phyloP scores from a whole-genome alignment of 345 rosid genomes.

The Moricandia moricandioides region DNA sequence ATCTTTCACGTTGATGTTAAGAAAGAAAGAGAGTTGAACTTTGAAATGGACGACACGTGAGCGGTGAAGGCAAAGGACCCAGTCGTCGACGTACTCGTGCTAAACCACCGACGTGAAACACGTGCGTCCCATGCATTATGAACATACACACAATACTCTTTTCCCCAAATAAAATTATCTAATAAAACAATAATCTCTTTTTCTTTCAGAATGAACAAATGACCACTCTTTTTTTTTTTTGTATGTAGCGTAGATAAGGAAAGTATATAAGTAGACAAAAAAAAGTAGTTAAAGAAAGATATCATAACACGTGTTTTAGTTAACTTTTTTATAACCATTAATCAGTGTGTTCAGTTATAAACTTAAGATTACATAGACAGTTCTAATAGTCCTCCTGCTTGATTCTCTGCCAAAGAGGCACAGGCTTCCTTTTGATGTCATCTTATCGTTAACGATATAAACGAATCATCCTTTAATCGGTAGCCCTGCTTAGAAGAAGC shows the following conservation, averaged over 20 bases:
- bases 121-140: slow-evolving; percentile 3
- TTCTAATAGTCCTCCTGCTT: neutral
- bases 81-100: neutral
- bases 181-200: neutral
- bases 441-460: neutral
- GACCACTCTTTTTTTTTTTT: neutral
- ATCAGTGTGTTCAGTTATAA: neutral
- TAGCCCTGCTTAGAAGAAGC: neutral
- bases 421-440: neutral
- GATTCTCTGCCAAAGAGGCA: slow-evolving; percentile 2
- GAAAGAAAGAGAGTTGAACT: neutral
- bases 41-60: slow-evolving; percentile 9
- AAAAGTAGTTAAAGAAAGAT: neutral
- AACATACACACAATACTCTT: neutral
- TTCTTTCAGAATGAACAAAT: neutral
- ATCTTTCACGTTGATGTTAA: slow-evolving; percentile 1
- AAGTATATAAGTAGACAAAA: neutral
- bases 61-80: slow-evolving; percentile 3
- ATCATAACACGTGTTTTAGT: neutral
- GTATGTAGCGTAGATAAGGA: neutral
- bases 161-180: neutral
- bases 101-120: slow-evolving; percentile 13
- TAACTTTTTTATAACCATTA: neutral
- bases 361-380: neutral
- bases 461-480: slow-evolving; percentile 2